phyloP scores from a whole-genome alignment of 1,139 yeast genomes.

The Blastobotrys illinoisensis region DNA sequence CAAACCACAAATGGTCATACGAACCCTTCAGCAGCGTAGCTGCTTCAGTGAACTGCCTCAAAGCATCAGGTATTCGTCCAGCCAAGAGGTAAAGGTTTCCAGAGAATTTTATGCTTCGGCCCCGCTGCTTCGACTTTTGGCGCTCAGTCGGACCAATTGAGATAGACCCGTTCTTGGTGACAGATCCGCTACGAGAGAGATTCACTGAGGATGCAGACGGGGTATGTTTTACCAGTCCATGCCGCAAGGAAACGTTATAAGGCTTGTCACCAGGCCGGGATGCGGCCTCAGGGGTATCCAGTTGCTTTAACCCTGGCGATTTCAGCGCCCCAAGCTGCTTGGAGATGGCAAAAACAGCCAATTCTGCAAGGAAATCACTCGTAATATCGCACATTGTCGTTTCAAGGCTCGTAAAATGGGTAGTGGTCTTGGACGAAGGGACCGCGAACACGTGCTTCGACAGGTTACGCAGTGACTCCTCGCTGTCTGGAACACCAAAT shows the following conservation, averaged over 20 bases:
- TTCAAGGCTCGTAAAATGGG: slow-evolving; percentile 45
- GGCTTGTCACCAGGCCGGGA: slow-evolving; percentile 18
- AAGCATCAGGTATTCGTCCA: slow-evolving; percentile 70
- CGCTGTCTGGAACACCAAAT: slow-evolving; percentile 47
- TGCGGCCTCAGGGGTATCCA: slow-evolving; percentile 22
- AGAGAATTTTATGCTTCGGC: slow-evolving; percentile 68
- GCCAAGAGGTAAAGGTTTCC: slow-evolving; percentile 76
- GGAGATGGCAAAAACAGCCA: slow-evolving; percentile 56
- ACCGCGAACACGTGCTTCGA: slow-evolving; percentile 30
- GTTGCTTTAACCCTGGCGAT: slow-evolving; percentile 30
- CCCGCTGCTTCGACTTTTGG: slow-evolving; percentile 52
- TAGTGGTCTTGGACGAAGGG: slow-evolving; percentile 24
- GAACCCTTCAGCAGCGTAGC: slow-evolving; percentile 52
- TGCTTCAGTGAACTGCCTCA: slow-evolving; percentile 69
- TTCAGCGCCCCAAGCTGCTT: slow-evolving; percentile 33
- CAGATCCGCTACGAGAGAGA: slow-evolving; percentile 9
- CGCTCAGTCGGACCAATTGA: slow-evolving; percentile 42
- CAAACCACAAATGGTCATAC: slow-evolving; percentile 83
- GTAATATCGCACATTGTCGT: slow-evolving; percentile 71
- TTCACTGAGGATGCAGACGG: slow-evolving; percentile 14
- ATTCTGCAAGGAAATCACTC: slow-evolving; percentile 52
- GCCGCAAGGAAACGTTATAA: slow-evolving; percentile 16
- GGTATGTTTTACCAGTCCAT: slow-evolving; percentile 10
- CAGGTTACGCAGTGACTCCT: slow-evolving; percentile 22
- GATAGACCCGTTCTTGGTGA: slow-evolving; percentile 31